These are phyloP conservation scores for Tricharina praecox DNA, from an alignment of 495 filamentous ascomycete species.

Conservation along the genomic window DNA sequence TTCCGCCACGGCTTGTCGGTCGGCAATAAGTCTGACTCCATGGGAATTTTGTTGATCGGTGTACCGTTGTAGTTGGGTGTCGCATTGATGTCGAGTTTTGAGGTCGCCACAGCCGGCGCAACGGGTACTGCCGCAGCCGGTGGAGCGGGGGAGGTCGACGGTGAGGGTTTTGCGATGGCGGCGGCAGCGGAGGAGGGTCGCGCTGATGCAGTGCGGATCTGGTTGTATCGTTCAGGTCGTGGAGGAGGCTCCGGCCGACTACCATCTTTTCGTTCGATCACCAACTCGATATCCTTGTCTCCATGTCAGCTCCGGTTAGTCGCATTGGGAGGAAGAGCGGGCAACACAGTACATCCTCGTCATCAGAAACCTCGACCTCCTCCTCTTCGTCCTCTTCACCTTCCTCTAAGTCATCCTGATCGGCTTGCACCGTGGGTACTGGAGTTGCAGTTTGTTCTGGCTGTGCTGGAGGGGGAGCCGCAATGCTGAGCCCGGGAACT, in stretches of 20 bases:
- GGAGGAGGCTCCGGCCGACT: constrained; percentile 50
- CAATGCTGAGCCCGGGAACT: constrained; percentile 11
- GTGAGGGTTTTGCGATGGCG: constrained; percentile 6
- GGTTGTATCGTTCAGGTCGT: constrained; percentile 38
- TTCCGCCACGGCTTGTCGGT: constrained; percentile 82
- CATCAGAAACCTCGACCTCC: constrained; percentile 48
- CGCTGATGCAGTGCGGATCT: constrained; percentile 51
- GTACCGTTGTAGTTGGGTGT: constrained; percentile 68
- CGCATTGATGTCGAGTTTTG: constrained; percentile 68
- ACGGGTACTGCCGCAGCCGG: constrained; percentile 27
- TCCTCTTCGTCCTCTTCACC: constrained; percentile 40
- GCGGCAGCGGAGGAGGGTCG: constrained; percentile 29
- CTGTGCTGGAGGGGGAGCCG: background rate
- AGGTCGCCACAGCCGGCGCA: constrained; percentile 44
- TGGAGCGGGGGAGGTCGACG: constrained; percentile 10
- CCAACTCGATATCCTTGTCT: constrained; percentile 78
- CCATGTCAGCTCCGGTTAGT: constrained; percentile 5
- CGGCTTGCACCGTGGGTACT: background rate
- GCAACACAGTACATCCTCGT: constrained; percentile 23
- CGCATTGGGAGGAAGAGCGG: background rate
- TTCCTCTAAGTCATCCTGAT: constrained; percentile 34
- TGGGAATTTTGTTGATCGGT: constrained; percentile 66
- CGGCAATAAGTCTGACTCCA: constrained; percentile 43
- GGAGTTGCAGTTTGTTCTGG: background rate
- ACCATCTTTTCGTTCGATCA: constrained; percentile 70